These are phyloP conservation scores for Tritrichomonas musculus DNA, from an alignment of 208 protist species.

Conservation along the genomic window DNA sequence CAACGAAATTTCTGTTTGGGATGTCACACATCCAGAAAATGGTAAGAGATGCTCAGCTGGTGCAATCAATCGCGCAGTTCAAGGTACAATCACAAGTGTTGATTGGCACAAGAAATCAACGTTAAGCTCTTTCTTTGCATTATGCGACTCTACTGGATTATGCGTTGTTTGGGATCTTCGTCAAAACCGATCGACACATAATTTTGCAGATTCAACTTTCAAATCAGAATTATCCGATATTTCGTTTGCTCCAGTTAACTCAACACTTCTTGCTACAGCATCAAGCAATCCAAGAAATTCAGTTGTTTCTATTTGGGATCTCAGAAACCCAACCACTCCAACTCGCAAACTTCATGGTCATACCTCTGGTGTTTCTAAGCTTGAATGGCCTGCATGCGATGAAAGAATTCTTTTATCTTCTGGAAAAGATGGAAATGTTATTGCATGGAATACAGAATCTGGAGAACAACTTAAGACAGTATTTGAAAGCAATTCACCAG, in stretches of 20 bases:
- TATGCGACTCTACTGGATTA: not conserved
- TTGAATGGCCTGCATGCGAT: not conserved
- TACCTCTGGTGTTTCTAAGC: not conserved
- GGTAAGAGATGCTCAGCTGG: not conserved
- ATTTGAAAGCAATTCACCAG: not conserved
- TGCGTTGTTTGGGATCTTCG: conserved; percentile 11
- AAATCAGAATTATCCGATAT: conserved; percentile 13
- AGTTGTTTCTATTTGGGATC: not conserved
- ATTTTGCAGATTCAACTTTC: not conserved
- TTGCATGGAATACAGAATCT: not conserved
- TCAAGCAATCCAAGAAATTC: not conserved
- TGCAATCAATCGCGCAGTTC: not conserved
- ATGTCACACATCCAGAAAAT: not conserved
- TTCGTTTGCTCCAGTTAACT: not conserved
- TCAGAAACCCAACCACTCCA: not conserved
- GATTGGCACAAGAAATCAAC: not conserved
- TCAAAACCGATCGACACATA: not conserved
- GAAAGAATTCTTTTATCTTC: not conserved
- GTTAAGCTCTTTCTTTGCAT: not conserved
- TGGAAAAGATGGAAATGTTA: not conserved
- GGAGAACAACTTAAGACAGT: not conserved
- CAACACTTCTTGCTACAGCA: not conserved
- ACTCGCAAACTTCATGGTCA: not conserved
- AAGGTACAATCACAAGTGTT: not conserved
- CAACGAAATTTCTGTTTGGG: not conserved